These are phyloP conservation scores for Vicia faba DNA, from an alignment of 306 rosid genomes.

Conservation along the genomic window DNA sequence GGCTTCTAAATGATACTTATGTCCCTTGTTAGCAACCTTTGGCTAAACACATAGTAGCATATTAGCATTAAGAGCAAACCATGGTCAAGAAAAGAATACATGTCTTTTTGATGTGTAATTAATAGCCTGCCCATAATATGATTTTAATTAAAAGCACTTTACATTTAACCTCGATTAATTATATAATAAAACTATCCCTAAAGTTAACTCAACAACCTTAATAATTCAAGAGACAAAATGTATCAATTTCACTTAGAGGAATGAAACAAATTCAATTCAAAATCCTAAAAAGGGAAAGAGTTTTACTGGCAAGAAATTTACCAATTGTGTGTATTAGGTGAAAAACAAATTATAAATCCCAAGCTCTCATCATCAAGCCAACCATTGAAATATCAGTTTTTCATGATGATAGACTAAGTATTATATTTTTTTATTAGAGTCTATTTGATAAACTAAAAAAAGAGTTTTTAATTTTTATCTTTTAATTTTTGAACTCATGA, in stretches of 20 bases:
- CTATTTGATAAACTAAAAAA: no score
- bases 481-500: no score
- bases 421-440: no score
- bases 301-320: not conserved
- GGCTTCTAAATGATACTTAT: not conserved
- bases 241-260: constrained; percentile 6
- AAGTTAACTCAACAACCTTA: constrained; percentile 3
- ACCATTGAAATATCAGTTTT: no score
- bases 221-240: constrained; percentile 10
- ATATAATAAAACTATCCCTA: not conserved
- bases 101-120: not conserved
- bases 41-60: no score
- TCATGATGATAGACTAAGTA: no score
- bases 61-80: constrained; percentile 6
- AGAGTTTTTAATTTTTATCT: no score
- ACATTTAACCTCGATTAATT: not conserved
- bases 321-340: constrained; percentile 19
- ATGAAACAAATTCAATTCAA: constrained; percentile 42
- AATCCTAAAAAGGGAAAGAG: constrained; percentile 24
- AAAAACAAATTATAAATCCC: constrained; percentile 10
- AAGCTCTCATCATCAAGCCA: no score
- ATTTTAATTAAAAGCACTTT: not conserved
- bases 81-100: constrained; percentile 4
- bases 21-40: not conserved
- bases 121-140: constrained; percentile 18